A percentile compares a stretch with the other conserved stretches of the same genome.
Evolutionary conservation across 139 green algal genomes (phyloP).

Genomic region (Spirogloea muscicola): DNA sequence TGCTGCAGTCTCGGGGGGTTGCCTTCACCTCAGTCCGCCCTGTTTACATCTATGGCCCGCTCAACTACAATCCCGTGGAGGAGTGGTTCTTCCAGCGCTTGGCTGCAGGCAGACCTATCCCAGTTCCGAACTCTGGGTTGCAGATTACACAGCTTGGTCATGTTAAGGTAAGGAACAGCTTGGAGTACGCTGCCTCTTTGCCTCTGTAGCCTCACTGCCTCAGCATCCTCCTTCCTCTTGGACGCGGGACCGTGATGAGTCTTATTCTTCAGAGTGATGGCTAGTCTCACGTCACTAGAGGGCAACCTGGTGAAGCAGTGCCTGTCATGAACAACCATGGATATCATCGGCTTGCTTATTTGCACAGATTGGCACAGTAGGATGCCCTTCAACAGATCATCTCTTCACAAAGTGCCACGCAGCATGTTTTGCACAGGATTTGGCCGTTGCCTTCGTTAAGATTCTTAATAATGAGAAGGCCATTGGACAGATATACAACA

Average conservation of each 20-base stretch:
- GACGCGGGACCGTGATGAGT: too few relatives aligned
- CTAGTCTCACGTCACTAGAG: too few relatives aligned
- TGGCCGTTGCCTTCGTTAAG: slow-evolving; percentile 73
- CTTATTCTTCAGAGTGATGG: too few relatives aligned
- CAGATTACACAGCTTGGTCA: slow-evolving; percentile 62
- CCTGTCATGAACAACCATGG: too few relatives aligned
- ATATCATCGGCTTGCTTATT: too few relatives aligned
- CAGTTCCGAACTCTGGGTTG: slow-evolving; percentile 75
- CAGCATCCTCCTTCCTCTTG: background rate
- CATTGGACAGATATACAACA: slow-evolving; percentile 50
- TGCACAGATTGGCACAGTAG: too few relatives aligned
- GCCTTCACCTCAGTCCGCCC: slow-evolving; percentile 84
- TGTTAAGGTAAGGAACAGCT: slow-evolving; percentile 41
- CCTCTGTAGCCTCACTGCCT: background rate
- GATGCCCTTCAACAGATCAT: too few relatives aligned
- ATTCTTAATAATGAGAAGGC: slow-evolving; percentile 40
- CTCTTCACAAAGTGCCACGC: too few relatives aligned
- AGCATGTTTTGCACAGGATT: slow-evolving; percentile 32
- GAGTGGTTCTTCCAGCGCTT: slow-evolving; percentile 71
- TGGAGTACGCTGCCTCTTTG: background rate
- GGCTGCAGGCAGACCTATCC: slow-evolving; percentile 78
- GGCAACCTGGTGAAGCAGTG: too few relatives aligned
- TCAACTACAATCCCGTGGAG: slow-evolving; percentile 98
- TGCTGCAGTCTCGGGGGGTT: slow-evolving; percentile 69
- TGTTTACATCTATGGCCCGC: slow-evolving; percentile 94